These are phyloP conservation scores for Candolleomyces aberdarensis DNA, from an alignment of 768 basidiomycete genomes.

Conservation along the genomic window DNA sequence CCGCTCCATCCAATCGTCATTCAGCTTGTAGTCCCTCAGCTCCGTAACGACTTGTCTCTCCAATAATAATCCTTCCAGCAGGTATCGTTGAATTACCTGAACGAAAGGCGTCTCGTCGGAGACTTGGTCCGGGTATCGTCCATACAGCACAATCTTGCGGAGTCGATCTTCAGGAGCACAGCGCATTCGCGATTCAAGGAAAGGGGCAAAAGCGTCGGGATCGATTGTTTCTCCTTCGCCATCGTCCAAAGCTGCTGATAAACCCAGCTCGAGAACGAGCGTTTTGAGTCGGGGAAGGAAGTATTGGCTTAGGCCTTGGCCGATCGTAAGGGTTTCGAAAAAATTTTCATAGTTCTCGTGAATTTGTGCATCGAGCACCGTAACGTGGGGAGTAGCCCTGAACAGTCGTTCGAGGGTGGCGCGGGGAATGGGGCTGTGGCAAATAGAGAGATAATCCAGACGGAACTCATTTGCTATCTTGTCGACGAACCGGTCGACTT, in stretches of 20 bases:
- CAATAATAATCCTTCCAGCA: background rate
- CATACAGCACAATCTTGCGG: background rate
- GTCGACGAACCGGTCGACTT: background rate
- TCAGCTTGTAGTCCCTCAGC: background rate
- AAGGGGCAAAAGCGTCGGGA: background rate
- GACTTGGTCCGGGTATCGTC: background rate
- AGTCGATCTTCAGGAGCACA: background rate
- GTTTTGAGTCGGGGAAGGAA: background rate
- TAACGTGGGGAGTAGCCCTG: background rate
- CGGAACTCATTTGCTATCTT: background rate
- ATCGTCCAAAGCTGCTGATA: background rate
- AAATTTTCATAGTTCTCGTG: background rate
- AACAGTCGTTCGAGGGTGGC: background rate
- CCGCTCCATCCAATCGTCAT: background rate
- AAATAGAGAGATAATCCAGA: background rate
- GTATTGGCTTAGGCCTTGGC: background rate
- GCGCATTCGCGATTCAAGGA: background rate
- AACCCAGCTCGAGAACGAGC: background rate
- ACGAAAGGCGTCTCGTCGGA: background rate
- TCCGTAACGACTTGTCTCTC: background rate
- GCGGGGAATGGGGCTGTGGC: background rate
- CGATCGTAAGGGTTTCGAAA: background rate
- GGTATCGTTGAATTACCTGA: background rate
- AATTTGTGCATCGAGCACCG: background rate
- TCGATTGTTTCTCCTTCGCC: background rate